These are phyloP conservation scores for Saccharomycopsis schoenii DNA, from an alignment of 805 yeast genomes.

Conservation along the genomic window DNA sequence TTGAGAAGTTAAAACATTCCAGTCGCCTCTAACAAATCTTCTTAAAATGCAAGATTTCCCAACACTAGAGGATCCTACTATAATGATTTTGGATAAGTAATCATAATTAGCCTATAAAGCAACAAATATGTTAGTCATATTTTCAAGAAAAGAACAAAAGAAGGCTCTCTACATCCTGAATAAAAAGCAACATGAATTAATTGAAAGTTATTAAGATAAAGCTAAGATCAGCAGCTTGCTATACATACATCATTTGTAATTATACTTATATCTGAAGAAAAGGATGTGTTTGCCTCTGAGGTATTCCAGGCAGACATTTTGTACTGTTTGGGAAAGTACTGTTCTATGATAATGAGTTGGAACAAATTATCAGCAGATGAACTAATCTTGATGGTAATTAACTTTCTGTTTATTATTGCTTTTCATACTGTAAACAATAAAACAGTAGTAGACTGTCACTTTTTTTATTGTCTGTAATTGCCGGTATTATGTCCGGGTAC, in stretches of 20 bases:
- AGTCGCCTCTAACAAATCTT: constrained; percentile 25
- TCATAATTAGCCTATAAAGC: constrained; percentile 22
- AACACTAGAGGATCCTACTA: constrained; percentile 35
- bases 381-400: too few species aligned
- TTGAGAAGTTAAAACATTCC: constrained; percentile 25
- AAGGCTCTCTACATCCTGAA: too few species aligned
- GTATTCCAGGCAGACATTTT: not conserved
- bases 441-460: too few species aligned
- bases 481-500: not conserved
- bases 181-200: too few species aligned
- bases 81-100: constrained; percentile 31
- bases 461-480: not conserved
- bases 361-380: not conserved
- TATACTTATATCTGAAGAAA: not conserved
- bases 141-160: too few species aligned
- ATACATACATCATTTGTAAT: not conserved
- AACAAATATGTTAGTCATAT: not conserved
- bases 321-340: not conserved
- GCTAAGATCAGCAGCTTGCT: not conserved
- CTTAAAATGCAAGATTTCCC: constrained; percentile 37
- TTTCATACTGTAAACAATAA: too few species aligned
- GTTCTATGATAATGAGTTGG: not conserved
- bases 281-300: not conserved
- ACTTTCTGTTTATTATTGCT: too few species aligned
- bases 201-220: too few species aligned